Base-by-base conservation (phyloP, 345 rosid species). In the Gossypium australe region DNA sequence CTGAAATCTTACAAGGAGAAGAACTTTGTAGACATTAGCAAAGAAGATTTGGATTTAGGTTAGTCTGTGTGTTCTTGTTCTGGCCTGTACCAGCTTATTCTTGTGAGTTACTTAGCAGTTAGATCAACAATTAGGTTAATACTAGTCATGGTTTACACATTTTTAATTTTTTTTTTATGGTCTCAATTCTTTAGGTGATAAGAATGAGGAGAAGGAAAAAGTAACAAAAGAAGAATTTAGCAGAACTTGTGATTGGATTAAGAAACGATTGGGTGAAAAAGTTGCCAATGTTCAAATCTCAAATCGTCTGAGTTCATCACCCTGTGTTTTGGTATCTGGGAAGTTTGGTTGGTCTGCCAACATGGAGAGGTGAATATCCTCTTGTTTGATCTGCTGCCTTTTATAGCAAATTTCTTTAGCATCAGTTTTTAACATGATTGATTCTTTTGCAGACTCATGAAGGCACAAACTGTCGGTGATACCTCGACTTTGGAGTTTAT, bases 331-430 rank as follows among this genome's bases (percentile, higher is more conserved):
- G 79, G 99, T 86, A 55, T 88, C 98, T 44, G 94, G 92, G 69
- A 90, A 92, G 85, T 93, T 95, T 81, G 99, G 99, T 66, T 95
- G 98, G 98, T 93, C 99, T 41, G 99, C 97, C 75, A 95, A 95
- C 80, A 95, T 93, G 99, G 99, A 95, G 85, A 93, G 92, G 99
- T 95, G 71, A 73, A 73, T 13, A 59, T 48, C 16, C 18, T 48
- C 55, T 65, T 69, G 61, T 52, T 78, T 53, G 16, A 7, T 12
- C 22, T 12, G 4, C 2, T 18, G 20, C 55, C 34, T 3, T 16
- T 16, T 41, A 14, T 29, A 12, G 49, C 17, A 9, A 4, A 51
- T 9, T 11, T 65, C 74, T 51, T 68, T 64, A 41, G 10, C 34
- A 17, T 60, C 55, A 9, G 53, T 34, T 34, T 34, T 52, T 60